phyloP scores from a whole-genome alignment of 495 filamentous ascomycete genomes.

The Aspergillus bridgeri region DNA sequence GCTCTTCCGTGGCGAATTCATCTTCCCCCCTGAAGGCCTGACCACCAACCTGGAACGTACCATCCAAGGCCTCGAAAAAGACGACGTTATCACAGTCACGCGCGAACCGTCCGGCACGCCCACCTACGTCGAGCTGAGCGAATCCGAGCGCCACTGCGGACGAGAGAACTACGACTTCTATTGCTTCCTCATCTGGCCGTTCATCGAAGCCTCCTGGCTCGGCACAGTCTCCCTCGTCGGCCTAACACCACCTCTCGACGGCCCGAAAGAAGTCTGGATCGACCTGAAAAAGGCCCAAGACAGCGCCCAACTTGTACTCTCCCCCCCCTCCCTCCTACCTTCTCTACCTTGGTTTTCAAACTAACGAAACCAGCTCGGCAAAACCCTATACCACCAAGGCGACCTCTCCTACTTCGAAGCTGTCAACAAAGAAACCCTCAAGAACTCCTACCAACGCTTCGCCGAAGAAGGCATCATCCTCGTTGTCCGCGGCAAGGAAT shows the following conservation, averaged over 20 bases:
- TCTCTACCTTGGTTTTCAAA: not conserved
- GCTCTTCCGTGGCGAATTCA: conserved; percentile 95
- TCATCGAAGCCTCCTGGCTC: conserved; percentile 90
- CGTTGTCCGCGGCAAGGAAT: conserved; percentile 58
- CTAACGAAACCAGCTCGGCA: conserved; percentile 63
- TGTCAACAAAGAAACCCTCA: conserved; percentile 95
- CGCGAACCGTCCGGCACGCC: conserved; percentile 54
- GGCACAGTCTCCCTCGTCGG: conserved; percentile 83
- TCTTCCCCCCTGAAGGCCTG: conserved; percentile 86
- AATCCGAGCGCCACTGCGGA: conserved; percentile 68
- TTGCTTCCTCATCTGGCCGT: conserved; percentile 97
- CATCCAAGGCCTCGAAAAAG: conserved; percentile 68
- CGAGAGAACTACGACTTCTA: conserved; percentile 97
- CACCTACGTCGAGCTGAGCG: conserved; percentile 66
- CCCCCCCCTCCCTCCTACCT: conserved; percentile 6
- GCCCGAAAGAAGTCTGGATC: conserved; percentile 68
- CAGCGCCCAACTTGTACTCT: conserved; percentile 71
- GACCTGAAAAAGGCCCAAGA: conserved; percentile 73
- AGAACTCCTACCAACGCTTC: conserved; percentile 85
- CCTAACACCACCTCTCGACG: conserved; percentile 66
- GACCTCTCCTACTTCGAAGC: conserved; percentile 96
- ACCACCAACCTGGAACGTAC: conserved; percentile 75
- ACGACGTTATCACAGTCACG: conserved; percentile 72
- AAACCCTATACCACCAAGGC: conserved; percentile 96
- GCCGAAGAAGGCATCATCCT: conserved; percentile 87